phyloP scores from a whole-genome alignment of 2,329 filamentous ascomycete genomes.

The Xylaria sp. region DNA sequence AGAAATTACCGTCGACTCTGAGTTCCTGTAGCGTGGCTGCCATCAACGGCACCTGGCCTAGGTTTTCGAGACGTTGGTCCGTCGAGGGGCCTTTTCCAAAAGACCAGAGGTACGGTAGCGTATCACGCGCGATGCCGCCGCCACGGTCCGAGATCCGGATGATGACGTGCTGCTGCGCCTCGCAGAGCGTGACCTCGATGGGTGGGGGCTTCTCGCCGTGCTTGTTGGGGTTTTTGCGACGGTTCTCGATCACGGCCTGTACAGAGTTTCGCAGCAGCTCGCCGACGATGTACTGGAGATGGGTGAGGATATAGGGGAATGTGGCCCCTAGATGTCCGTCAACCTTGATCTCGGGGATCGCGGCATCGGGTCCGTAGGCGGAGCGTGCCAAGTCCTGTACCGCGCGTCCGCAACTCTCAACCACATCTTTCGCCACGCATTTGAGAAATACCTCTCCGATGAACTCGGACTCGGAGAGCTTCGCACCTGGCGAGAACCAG shows the following conservation, averaged over 20 bases:
- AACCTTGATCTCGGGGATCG: constrained; percentile 83
- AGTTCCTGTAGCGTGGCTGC: constrained; percentile 94
- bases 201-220: constrained; percentile 69
- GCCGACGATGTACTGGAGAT: constrained; percentile 96
- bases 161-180: constrained; percentile 93
- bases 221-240: constrained; percentile 54
- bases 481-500: constrained; percentile 86
- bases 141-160: constrained; percentile 96
- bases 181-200: constrained; percentile 93
- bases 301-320: constrained; percentile 95
- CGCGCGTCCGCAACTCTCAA: constrained; percentile 82
- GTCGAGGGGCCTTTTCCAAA: constrained; percentile 92
- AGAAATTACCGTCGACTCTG: constrained; percentile 55
- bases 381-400: constrained; percentile 78
- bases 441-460: constrained; percentile 96
- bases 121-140: constrained; percentile 86
- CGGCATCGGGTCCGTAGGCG: constrained; percentile 76
- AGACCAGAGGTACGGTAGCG: constrained; percentile 92
- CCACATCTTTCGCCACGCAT: constrained; percentile 89
- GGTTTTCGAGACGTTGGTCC: constrained; percentile 80
- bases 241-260: constrained; percentile 86
- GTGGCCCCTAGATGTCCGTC: constrained; percentile 87
- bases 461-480: constrained; percentile 79
- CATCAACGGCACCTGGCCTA: constrained; percentile 87
- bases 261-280: constrained; percentile 95